A percentile compares a stretch with the other conserved stretches of the same genome.
Evolutionary conservation across 148 eudicot species (phyloP).

Genomic region (Linanthus parryae): DNA sequence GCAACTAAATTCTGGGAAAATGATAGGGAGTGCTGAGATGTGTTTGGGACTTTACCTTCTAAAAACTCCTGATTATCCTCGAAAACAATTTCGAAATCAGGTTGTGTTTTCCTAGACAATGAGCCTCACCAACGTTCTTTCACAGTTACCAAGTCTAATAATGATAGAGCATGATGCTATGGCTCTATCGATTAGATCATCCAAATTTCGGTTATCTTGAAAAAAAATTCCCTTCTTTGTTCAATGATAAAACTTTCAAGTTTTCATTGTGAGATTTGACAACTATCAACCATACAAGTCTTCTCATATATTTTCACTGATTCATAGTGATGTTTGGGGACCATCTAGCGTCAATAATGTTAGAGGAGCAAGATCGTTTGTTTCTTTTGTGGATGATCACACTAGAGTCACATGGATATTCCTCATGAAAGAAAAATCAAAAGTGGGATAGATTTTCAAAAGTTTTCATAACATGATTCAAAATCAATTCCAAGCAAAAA

Average conservation of each 20-base stretch:
- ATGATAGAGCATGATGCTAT: neutral
- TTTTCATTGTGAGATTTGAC: constrained; percentile 6
- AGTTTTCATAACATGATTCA: too few species aligned
- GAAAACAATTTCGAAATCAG: neutral
- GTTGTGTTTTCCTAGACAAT: neutral
- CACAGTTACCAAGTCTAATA: neutral
- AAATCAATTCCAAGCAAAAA: too few species aligned
- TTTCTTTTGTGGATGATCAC: neutral
- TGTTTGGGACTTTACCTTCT: constrained; percentile 2
- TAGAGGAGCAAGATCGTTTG: neutral
- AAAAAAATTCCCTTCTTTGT: constrained; percentile 2
- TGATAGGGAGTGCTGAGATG: constrained; percentile 1
- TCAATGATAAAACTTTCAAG: neutral
- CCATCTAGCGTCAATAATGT: neutral
- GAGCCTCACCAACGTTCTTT: neutral
- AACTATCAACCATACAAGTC: neutral
- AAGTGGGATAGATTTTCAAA: neutral
- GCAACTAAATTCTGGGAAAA: constrained; percentile 9
- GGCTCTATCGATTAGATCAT: constrained; percentile 1
- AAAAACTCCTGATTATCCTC: neutral
- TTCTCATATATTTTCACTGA: neutral
- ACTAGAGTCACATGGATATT: neutral
- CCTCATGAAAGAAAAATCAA: neutral
- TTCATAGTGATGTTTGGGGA: constrained; percentile 7
- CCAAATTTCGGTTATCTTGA: neutral